Evolutionary conservation across 495 filamentous ascomycete species (phyloP), one percentile per base, ranked within the genome.

Genomic region (Pyrenula massariospora): DNA sequence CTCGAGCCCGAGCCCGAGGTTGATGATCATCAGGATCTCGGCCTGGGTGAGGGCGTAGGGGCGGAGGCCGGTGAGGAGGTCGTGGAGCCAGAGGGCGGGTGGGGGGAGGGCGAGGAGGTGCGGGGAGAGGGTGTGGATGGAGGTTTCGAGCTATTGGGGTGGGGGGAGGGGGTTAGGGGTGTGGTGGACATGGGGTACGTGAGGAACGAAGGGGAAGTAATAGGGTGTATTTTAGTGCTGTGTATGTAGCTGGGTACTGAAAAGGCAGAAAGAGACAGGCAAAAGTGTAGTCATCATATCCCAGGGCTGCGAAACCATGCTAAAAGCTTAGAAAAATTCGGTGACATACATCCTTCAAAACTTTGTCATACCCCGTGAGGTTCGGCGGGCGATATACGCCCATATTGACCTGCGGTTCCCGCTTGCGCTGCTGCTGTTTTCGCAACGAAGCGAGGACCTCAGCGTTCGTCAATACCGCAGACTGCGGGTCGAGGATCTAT

Each of bases 11-110:
- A 77, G 57, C 0, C 73, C 73, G 48, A 84, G 62, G 60, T 87
- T 86, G 3, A 84, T 58, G 36, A 86, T 80, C 80, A 83, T 85
- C 5, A 87, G 63, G 11, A 84, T 66, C 65, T 87, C 84, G 0
- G 76, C 74, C 67, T 87, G 86, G 22, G 77, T 80, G 42, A 84
- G 64, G n/a, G 70, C 68, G 56, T 70, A 82, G 0, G 74, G 72
- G 51, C 70, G 65, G 10, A 83, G 58, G 12, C 62, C 56, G 1
- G 62, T 59, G 5, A 81, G 62, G 3, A 83, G 67, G 1, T 67
- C 68, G 15, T 67, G 65, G 12, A 73, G 60, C 15, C 70, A 61
- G 42, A 2, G 52, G 57, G 12, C 48, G 3, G 42, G 56, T 54
- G 55, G 59, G 53, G 54, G 51, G 21, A 56, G 57, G 51, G 61